These are phyloP conservation scores for Scheffersomyces ergatensis DNA, from an alignment of 805 yeast genomes.

Conservation along the genomic window DNA sequence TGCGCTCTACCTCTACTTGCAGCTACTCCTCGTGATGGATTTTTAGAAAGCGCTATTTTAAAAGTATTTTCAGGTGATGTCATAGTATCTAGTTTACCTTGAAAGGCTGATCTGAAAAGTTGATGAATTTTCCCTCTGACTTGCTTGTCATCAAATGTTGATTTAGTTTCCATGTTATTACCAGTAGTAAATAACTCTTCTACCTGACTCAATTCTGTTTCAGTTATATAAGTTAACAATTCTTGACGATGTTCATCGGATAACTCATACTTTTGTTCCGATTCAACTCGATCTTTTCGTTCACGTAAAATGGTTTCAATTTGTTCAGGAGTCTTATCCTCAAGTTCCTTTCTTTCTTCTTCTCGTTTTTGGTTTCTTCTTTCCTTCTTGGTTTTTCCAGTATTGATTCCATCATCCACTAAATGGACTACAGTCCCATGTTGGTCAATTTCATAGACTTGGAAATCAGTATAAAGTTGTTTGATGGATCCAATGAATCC, in stretches of 20 bases:
- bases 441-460: slow-evolving; percentile 81
- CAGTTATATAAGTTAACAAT: slow-evolving; percentile 57
- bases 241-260: slow-evolving; percentile 44
- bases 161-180: slow-evolving; percentile 54
- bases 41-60: slow-evolving; percentile 54
- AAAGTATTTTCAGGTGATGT: slow-evolving; percentile 71
- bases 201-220: slow-evolving; percentile 55
- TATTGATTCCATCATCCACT: slow-evolving; percentile 65
- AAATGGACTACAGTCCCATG: slow-evolving; percentile 74
- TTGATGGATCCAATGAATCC: slow-evolving; percentile 83
- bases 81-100: slow-evolving; percentile 71
- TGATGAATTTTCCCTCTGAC: slow-evolving; percentile 79
- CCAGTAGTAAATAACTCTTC: slow-evolving; percentile 55
- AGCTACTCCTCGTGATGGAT: slow-evolving; percentile 24
- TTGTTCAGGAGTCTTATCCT: slow-evolving; percentile 29
- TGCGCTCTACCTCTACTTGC: slow-evolving; percentile 22
- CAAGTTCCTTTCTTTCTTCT: slow-evolving; percentile 33
- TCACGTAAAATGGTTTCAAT: slow-evolving; percentile 23
- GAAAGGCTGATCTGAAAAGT: slow-evolving; percentile 69
- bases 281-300: slow-evolving; percentile 17
- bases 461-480: slow-evolving; percentile 88
- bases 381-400: slow-evolving; percentile 45
- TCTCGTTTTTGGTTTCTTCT: slow-evolving; percentile 43
- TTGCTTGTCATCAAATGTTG: slow-evolving; percentile 62
- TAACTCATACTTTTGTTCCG: slow-evolving; percentile 38